A percentile compares a stretch with the other conserved stretches of the same genome.
These are phyloP conservation scores for Aristolochia californica DNA, from an alignment of 164 flowering plant species.

Conservation along the genomic window DNA sequence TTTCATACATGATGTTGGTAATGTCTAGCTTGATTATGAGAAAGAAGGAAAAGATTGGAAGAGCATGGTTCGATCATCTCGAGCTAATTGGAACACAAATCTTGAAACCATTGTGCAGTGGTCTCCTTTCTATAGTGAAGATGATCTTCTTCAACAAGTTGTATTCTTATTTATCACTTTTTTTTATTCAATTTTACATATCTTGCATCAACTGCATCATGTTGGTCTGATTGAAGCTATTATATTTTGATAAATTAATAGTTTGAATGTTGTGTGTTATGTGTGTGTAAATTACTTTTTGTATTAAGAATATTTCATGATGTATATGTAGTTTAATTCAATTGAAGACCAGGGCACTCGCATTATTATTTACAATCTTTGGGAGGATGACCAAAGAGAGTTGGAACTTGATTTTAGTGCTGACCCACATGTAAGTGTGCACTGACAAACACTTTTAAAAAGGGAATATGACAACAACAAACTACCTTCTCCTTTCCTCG, in stretches of 20 bases:
- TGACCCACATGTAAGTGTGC: conserved; percentile 44
- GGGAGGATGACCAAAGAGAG: conserved; percentile 86
- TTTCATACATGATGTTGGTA: neutral
- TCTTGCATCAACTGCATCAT: neutral
- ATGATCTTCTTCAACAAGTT: conserved; percentile 50
- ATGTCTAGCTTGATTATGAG: conserved; percentile 57
- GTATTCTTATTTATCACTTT: neutral
- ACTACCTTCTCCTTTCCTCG: no score
- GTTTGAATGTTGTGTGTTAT: neutral
- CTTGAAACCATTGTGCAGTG: conserved; percentile 65
- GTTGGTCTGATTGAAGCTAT: no score
- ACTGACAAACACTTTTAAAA: neutral
- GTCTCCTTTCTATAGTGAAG: conserved; percentile 79
- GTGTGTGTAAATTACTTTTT: neutral
- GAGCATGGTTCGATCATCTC: conserved; percentile 36
- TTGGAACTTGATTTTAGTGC: conserved; percentile 82
- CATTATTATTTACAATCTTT: conserved; percentile 78
- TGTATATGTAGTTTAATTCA: conserved; percentile 39
- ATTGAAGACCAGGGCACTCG: conserved; percentile 79
- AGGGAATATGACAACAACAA: no score
- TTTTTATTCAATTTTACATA: neutral
- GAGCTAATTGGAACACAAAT: conserved; percentile 55
- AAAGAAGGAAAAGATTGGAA: conserved; percentile 39
- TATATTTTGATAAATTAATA: no score
- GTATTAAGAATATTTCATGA: neutral